Base-by-base conservation (phyloP, 495 filamentous ascomycete species). In the Hypoxylon lenormandii region DNA sequence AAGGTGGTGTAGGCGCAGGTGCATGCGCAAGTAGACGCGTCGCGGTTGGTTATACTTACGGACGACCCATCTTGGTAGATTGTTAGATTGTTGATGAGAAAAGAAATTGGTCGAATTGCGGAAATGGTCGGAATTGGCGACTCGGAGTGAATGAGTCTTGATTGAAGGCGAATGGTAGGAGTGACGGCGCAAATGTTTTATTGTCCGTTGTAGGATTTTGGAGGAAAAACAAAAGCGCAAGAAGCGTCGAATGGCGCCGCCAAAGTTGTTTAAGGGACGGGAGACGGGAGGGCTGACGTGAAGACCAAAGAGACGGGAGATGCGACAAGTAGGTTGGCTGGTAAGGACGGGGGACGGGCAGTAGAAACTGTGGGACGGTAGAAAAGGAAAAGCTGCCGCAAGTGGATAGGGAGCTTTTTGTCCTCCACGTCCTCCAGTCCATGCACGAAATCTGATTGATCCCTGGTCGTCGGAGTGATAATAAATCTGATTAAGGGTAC, bases 11-110 rank as follows among this genome's bases (percentile, higher is more conserved):
- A 33, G 18, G 40, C 49, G 7, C 1, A 11, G 16, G 2, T 45
- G 16, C 8, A 45, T 15, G 16, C 7, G 33, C n/a, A 56, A 4
- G 40, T 33, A 26, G 16, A 68, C 71, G 71, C 74, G 71, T 64
- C 62, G 71, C 61, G 55, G 54, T 50, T 45, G 55, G 54, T 50
- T 45, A 45, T 28, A 88, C 90, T 87, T 86, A 92, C 89, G 89
- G 91, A 64, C 93, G 87, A 81, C 92, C 92, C 92, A 95, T 94
- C 77, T 83, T 70, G 58, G 40, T 22, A 66, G 8, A 57, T 42
- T 50, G 60, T 28, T 28, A 28, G 7, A 28, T n/a, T n/a, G n/a
- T n/a, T n/a, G n/a, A n/a, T 26, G 30, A 8, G 30, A 33, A 33
- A 11, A 11, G 10, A 4, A 33, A 33, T 33, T 60, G 11, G 21